Conservation (phyloP, 345 rosid genomes). For the Syzygium grande region DNA sequence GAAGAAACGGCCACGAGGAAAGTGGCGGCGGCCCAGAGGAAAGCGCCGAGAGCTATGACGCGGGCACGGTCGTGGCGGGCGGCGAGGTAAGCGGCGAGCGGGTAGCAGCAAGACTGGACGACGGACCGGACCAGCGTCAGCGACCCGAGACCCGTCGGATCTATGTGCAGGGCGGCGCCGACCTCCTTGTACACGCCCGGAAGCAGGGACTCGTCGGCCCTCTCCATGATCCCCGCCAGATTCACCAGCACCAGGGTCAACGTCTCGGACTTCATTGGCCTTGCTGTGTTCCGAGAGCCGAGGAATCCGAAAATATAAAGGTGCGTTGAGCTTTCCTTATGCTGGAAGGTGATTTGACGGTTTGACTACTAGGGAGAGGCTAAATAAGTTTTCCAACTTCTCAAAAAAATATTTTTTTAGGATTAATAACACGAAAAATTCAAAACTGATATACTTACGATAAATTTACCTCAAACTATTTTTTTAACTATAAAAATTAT, state of each 20-base stretch:
- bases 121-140: slow-evolving; percentile 53
- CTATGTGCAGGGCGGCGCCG: slow-evolving; percentile 64
- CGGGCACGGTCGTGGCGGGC: slow-evolving; percentile 48
- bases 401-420: not conserved
- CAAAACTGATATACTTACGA: too few relatives aligned
- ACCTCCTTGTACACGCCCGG: slow-evolving; percentile 91
- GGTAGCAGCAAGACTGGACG: slow-evolving; percentile 51
- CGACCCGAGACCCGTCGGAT: slow-evolving; percentile 76
- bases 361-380: not conserved
- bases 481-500: too few relatives aligned
- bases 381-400: not conserved
- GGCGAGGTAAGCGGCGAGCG: slow-evolving; percentile 54
- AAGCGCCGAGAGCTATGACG: slow-evolving; percentile 59
- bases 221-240: slow-evolving; percentile 78
- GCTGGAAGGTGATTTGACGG: not conserved
- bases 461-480: too few relatives aligned
- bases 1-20: slow-evolving; percentile 61
- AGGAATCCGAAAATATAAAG: not conserved
- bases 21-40: slow-evolving; percentile 71
- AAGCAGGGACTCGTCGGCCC: slow-evolving; percentile 80
- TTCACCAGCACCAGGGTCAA: slow-evolving; percentile 66
- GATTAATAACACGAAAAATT: too few relatives aligned
- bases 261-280: slow-evolving; percentile 49
- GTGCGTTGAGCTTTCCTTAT: not conserved
- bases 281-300: not conserved